Base-by-base conservation (phyloP, 2,329 filamentous ascomycete species). In the Pseudocercospora crystallina region DNA sequence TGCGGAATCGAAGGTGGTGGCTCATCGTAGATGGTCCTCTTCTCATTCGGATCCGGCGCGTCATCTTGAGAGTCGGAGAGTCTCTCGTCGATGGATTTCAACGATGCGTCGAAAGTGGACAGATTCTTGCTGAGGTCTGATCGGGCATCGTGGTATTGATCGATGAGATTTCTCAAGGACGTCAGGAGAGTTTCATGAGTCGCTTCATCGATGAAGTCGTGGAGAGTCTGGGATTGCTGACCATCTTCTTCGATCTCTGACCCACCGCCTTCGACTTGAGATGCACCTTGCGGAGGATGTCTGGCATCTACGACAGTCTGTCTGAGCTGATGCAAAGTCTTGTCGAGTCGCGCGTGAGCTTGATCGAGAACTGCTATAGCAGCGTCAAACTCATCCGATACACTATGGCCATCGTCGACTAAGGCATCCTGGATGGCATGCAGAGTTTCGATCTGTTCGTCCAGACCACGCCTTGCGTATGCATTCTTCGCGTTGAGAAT, bases 161-260 rank as follows among this genome's bases (percentile, higher is more conserved):
- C 81, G 53, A 92, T 87, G 63, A 84, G 86, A 49, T 78, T 79
- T 64, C 88, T 87, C 60, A 91, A 75, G 5, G 81, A 80, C 52
- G 84, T 76, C 35, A 83, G 77, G 69, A 90, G 80, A 10, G 74
- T 76, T 50, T 85, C 78, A 5, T 91, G 86, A 57, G 80, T 82
- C 9, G 80, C 75, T 65, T 87, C 86, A 61, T 91, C 86, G 40
- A 91, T 83, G 70, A 91, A 91, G 64, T 91, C 86, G 56, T 87
- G 77, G 53, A 92, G 70, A 39, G 77, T 86, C 66, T 84, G 84
- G 46, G 78, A 12, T 20, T 69, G 67, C 38, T 61, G 43, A 60
- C 43, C 47, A 5, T 43, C 47, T 11, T 47, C 47, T 20, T 54
- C 43, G 20, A 26, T 7, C 15, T 44, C 50, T 11, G 17, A 31